Evolutionary conservation across 2,329 filamentous ascomycete species (phyloP).

Genomic region (Arthrobotrys conoides): DNA sequence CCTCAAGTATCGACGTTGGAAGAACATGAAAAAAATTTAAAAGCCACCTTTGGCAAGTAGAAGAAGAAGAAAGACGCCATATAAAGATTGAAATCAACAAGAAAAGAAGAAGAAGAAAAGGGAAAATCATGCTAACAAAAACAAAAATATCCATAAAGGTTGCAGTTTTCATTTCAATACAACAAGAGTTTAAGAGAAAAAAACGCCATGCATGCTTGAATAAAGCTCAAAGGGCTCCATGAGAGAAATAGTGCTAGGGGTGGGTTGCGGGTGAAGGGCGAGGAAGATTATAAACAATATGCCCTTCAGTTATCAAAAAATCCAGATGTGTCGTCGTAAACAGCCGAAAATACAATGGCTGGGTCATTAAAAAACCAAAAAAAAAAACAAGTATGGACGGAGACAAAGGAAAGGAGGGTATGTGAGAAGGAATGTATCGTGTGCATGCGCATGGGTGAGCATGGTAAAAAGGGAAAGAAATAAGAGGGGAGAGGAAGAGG

Average conservation of each 20-base stretch:
- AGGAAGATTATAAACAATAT: conserved; percentile 4
- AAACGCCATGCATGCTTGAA: conserved; percentile 22
- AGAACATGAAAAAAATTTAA: not conserved
- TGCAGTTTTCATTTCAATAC: not conserved
- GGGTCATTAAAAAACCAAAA: conserved; percentile 24
- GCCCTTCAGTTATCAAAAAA: conserved; percentile 3
- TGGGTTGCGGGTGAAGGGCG: not conserved
- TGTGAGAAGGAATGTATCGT: not conserved
- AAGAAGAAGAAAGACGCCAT: too few species aligned
- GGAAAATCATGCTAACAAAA: not conserved
- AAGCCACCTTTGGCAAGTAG: not conserved
- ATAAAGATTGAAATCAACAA: too few species aligned
- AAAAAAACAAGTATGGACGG: not conserved
- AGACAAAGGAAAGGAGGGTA: conserved; percentile 12
- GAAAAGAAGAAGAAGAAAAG: not conserved
- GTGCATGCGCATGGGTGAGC: not conserved
- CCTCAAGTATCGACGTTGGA: not conserved
- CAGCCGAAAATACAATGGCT: not conserved
- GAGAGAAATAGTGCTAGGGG: not conserved
- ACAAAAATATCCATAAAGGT: not conserved
- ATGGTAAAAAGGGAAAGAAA: not conserved
- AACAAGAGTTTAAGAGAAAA: not conserved
- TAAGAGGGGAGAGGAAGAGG: not conserved
- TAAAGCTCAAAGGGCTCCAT: not conserved
- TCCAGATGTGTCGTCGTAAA: conserved; percentile 5